phyloP scores from a whole-genome alignment of 306 rosid genomes.

The Malus asiatica region DNA sequence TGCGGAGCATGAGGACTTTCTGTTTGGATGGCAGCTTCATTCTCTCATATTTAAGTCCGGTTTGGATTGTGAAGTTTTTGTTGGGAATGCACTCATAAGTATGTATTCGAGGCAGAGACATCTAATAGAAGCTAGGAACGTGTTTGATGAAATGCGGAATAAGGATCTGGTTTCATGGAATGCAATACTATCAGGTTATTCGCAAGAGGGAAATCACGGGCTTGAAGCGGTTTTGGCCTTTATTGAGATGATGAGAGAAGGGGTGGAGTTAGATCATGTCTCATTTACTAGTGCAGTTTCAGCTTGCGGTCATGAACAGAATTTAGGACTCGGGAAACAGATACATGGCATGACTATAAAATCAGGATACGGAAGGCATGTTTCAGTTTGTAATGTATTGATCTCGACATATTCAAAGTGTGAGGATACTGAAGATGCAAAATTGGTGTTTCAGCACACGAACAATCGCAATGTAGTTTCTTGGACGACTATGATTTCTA shows the following conservation, averaged over 20 bases:
- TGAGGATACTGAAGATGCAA: constrained; percentile 50
- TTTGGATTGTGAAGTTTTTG: constrained; percentile 49
- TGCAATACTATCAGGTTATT: constrained; percentile 68
- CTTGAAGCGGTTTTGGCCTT: constrained; percentile 49
- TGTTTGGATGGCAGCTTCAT: constrained; percentile 68
- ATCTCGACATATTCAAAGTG: constrained; percentile 69
- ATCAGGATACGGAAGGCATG: constrained; percentile 48
- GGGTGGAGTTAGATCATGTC: constrained; percentile 60
- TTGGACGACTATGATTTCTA: constrained; percentile 79
- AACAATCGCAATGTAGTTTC: constrained; percentile 63
- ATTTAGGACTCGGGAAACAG: constrained; percentile 55
- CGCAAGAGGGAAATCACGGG: constrained; percentile 66
- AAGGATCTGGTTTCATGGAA: constrained; percentile 74
- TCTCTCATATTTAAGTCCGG: constrained; percentile 49
- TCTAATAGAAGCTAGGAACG: constrained; percentile 45
- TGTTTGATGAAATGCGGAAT: constrained; percentile 57
- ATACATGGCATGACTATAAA: constrained; percentile 56
- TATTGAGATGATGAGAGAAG: constrained; percentile 54
- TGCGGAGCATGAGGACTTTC: constrained; percentile 37
- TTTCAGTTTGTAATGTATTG: constrained; percentile 68
- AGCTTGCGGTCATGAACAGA: constrained; percentile 64
- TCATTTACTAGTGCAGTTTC: constrained; percentile 68
- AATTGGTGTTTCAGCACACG: constrained; percentile 43
- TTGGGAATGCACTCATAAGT: constrained; percentile 66
- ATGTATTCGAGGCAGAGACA: constrained; percentile 66